These are phyloP conservation scores for Hymenoscyphus fraxineus DNA, from an alignment of 2,329 filamentous ascomycete species.

Conservation along the genomic window DNA sequence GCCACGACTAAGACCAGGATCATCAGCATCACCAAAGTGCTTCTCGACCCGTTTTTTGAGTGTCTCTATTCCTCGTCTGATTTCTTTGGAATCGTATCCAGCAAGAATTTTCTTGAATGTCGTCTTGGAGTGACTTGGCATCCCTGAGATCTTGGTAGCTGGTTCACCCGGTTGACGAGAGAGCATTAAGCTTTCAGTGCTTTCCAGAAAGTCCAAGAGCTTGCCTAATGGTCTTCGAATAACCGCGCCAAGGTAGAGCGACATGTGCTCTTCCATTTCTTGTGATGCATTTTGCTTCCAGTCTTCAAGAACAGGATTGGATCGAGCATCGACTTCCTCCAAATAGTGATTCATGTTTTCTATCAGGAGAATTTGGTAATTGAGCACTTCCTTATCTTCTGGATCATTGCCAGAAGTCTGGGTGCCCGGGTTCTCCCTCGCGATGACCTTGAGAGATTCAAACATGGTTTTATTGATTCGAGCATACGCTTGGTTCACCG, in stretches of 20 bases:
- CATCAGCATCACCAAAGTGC: constrained; percentile 89
- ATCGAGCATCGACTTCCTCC: constrained; percentile 77
- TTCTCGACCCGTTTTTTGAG: constrained; percentile 92
- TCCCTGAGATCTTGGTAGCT: constrained; percentile 63
- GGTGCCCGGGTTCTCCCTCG: constrained; percentile 59
- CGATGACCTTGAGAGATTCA: constrained; percentile 92
- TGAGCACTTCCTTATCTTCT: constrained; percentile 94
- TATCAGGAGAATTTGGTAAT: constrained; percentile 94
- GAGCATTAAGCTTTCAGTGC: constrained; percentile 66
- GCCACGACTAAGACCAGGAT: constrained; percentile 50
- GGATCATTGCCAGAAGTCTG: constrained; percentile 51
- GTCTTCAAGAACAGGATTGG: constrained; percentile 71
- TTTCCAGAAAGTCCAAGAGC: constrained; percentile 86
- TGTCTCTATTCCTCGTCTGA: constrained; percentile 84
- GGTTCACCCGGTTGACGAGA: constrained; percentile 59
- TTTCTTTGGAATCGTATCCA: constrained; percentile 76
- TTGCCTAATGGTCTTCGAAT: constrained; percentile 87
- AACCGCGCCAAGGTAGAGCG: constrained; percentile 80
- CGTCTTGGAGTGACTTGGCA: constrained; percentile 76
- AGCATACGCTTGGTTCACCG: constrained; percentile 82
- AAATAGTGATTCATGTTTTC: constrained; percentile 99
- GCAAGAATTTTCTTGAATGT: constrained; percentile 84
- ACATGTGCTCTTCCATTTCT: constrained; percentile 84
- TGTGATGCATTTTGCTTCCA: constrained; percentile 76
- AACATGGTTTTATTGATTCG: constrained; percentile 94